Base-by-base conservation (phyloP, 129 eudicot genomes). In the Chrysanthemum makinoi region DNA sequence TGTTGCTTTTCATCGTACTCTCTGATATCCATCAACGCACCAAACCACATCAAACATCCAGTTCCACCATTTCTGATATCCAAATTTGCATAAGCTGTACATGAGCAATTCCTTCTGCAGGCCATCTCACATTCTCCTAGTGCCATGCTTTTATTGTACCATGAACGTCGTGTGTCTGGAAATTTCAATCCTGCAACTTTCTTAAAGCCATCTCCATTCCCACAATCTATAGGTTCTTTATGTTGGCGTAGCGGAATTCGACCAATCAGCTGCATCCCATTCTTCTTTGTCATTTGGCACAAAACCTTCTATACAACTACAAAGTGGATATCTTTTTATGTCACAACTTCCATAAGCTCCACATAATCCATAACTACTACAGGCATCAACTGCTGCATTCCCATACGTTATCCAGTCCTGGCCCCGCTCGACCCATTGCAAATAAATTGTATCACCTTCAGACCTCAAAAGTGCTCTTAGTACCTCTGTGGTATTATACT, bases 41-140 rank as follows among this genome's bases (percentile, higher is more conserved):
- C 72, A 48, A 59, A 77, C 89, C 89, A 87, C 15, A 77, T 20
- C 79, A 84, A 77, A 62, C 95, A 87, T 49, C 89, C 94, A 65
- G 69, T 78, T 4, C 87, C 79, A 0, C 73, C 51, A 3, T 70
- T 69, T 3, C 75, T 68, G 6, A 75, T 53, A 59, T 78, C 76
- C 3, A 68, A 20, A 44, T 62, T 76, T 50, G 83, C 61, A 46
- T 82, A 87, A 13, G 80, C 87, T 13, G 79, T 35, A 49, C 94
- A 87, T 8, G 85, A 82, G 51, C 90, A 85, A n/a, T 88, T 78
- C 12, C 46, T 75, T 52, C 50, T 61, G 77, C 90, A 79, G 24
- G 30, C 30, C 18, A 6, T 62, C 70, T 58, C 26, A 58, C 87
- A 83, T 49, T 75, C 81, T 10, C 1, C 64, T 24, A 74, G 58